Percentiles rank a stretch among this genome's conserved stretches.
These are phyloP conservation scores for Anthoceros angustus DNA, from an alignment of 225 moss, liverwort and hornwort species.

Conservation along the genomic window DNA sequence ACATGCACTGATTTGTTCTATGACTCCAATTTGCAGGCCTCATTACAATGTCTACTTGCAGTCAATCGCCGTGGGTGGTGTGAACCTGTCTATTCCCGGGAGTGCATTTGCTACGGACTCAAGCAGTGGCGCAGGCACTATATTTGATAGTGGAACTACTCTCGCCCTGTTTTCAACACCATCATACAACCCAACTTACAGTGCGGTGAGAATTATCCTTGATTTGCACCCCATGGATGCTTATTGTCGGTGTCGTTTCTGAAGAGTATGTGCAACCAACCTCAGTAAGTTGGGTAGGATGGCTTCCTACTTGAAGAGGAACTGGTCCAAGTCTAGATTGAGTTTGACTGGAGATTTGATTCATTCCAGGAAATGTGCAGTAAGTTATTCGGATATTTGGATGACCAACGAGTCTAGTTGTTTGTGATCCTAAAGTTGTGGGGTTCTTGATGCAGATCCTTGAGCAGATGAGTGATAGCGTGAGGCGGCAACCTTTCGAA, in stretches of 20 bases:
- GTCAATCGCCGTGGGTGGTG: conserved; percentile 14
- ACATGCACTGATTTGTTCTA: not conserved
- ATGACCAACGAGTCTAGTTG: no score
- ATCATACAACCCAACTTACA: conserved; percentile 22
- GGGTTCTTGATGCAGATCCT: no score
- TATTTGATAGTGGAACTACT: conserved; percentile 48
- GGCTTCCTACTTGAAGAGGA: not conserved
- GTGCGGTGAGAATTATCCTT: conserved; percentile 28
- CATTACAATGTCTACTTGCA: conserved; percentile 36
- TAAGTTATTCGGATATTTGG: no score
- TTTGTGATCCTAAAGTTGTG: no score
- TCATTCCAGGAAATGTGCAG: no score
- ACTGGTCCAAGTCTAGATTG: no score
- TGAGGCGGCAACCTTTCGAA: no score
- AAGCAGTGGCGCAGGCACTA: conserved; percentile 21
- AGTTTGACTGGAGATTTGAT: no score
- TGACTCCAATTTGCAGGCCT: conserved; percentile 12
- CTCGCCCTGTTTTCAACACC: conserved; percentile 34
- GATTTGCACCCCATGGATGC: not conserved
- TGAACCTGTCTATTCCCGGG: conserved; percentile 15
- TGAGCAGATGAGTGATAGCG: no score
- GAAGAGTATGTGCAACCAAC: not conserved
- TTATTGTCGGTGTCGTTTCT: not conserved
- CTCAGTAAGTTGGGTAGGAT: not conserved
- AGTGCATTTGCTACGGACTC: conserved; percentile 16